Conservation (phyloP, 2,329 filamentous ascomycete genomes). For the Ramichloridium luteum region DNA sequence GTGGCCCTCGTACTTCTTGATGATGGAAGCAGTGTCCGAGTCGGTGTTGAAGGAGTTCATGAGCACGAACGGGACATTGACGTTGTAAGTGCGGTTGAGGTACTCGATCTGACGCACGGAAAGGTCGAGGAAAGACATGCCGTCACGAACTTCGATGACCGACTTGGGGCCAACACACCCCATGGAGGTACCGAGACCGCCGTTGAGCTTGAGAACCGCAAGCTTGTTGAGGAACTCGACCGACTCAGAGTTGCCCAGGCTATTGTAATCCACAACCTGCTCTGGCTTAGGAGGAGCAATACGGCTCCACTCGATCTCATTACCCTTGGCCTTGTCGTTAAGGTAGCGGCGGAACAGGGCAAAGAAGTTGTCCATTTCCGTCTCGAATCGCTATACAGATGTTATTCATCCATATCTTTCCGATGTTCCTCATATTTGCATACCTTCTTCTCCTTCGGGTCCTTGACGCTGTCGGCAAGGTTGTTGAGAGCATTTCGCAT, state of each 20-base stretch:
- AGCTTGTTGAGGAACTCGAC: conserved; percentile 94
- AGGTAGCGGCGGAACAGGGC: conserved; percentile 95
- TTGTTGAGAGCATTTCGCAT: conserved; percentile 97
- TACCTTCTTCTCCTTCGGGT: conserved; percentile 69
- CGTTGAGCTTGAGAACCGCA: conserved; percentile 97
- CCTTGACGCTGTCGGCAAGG: conserved; percentile 78
- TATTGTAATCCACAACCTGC: conserved; percentile 91
- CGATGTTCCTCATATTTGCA: conserved; percentile 19
- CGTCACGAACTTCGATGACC: conserved; percentile 97
- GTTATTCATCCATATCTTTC: conserved; percentile 30
- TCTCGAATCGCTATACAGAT: conserved; percentile 64
- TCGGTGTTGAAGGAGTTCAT: conserved; percentile 99
- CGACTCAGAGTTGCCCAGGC: conserved; percentile 77
- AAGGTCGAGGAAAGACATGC: conserved; percentile 99
- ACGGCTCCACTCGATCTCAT: conserved; percentile 88
- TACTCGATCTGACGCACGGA: conserved; percentile 98
- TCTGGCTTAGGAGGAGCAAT: conserved; percentile 86
- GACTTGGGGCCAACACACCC: conserved; percentile 98
- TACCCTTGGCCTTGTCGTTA: conserved; percentile 98
- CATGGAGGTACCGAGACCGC: conserved; percentile 98
- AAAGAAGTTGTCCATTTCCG: conserved; percentile 99
- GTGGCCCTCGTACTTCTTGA: conserved; percentile 99
- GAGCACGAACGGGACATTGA: conserved; percentile 94
- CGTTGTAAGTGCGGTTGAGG: conserved; percentile 93
- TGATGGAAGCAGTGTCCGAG: conserved; percentile 93